These are phyloP conservation scores for Fusarium buxicola DNA, from an alignment of 2,329 filamentous ascomycete genomes.

Conservation along the genomic window DNA sequence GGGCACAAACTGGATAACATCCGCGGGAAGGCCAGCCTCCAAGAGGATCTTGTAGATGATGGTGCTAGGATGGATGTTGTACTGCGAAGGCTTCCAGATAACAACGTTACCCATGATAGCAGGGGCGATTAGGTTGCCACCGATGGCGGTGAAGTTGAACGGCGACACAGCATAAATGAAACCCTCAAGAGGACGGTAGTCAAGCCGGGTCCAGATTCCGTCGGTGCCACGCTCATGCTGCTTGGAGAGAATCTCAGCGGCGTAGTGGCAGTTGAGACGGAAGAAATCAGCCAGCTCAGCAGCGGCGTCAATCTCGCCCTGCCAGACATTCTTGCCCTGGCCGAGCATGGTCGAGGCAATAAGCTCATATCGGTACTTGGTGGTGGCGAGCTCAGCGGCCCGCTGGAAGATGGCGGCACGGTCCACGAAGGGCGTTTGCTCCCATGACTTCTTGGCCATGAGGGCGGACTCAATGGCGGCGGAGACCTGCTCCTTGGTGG, in stretches of 20 bases:
- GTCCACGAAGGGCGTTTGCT: constrained; percentile 86
- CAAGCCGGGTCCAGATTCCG: constrained; percentile 71
- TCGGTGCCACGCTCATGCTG: constrained; percentile 50
- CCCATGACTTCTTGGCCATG: constrained; percentile 84
- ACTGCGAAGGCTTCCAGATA: constrained; percentile 93
- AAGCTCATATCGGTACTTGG: constrained; percentile 94
- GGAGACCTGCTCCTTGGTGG: constrained; percentile 48
- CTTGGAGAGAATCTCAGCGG: constrained; percentile 59
- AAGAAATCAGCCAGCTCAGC: constrained; percentile 94
- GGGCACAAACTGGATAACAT: constrained; percentile 93
- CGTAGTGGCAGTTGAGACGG: constrained; percentile 92
- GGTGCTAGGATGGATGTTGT: constrained; percentile 87
- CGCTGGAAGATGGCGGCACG: constrained; percentile 94
- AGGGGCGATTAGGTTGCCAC: constrained; percentile 84
- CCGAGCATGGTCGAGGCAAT: constrained; percentile 97
- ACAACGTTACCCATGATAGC: constrained; percentile 95
- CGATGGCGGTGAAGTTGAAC: constrained; percentile 97
- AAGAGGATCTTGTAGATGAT: constrained; percentile 89
- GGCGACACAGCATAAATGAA: constrained; percentile 95
- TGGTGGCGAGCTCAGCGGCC: constrained; percentile 88
- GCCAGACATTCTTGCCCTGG: constrained; percentile 98
- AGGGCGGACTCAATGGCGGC: constrained; percentile 84
- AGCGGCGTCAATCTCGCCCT: constrained; percentile 95
- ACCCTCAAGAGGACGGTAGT: constrained; percentile 91
- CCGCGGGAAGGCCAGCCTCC: constrained; percentile 87